Conservation (phyloP, 192 early-diverging fungal species). For the Entomortierella parvispora region DNA sequence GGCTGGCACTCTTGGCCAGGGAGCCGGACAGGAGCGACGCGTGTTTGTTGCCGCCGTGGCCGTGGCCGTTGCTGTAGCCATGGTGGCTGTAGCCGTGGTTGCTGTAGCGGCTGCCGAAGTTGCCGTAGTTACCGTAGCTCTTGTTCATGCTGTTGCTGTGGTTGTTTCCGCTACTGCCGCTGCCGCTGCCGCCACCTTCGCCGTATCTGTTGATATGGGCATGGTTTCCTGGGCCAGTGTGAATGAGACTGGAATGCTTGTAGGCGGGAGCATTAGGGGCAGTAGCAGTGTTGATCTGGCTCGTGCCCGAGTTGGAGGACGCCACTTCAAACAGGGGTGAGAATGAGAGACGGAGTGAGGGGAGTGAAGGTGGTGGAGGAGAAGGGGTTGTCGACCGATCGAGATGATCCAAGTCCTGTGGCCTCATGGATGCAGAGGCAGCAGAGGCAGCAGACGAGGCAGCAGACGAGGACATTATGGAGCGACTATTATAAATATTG, state of each 20-base stretch:
- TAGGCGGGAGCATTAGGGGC: conserved; percentile 3
- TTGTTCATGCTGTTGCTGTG: neutral
- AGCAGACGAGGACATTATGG: too few species aligned
- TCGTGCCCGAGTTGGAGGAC: conserved; percentile 18
- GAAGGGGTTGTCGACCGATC: conserved; percentile 21
- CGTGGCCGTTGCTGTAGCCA: neutral
- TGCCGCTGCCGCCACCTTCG: too few species aligned
- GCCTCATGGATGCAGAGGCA: neutral
- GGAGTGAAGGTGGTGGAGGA: conserved; percentile 24
- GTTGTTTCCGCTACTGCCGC: neutral
- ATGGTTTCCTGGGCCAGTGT: too few species aligned
- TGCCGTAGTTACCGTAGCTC: neutral
- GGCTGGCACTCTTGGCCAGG: neutral
- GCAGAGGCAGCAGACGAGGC: neutral
- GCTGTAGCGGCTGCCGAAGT: neutral
- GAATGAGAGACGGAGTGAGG: conserved; percentile 40
- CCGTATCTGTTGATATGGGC: neutral
- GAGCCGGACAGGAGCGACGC: conserved; percentile 3
- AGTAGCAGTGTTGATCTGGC: conserved; percentile 36
- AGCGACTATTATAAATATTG: too few species aligned
- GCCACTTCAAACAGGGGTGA: conserved; percentile 46
- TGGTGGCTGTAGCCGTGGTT: neutral
- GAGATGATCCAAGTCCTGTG: neutral
- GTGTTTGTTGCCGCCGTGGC: conserved; percentile 12
- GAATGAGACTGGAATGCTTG: conserved; percentile 28